phyloP scores from a whole-genome alignment of 345 rosid species.

The Erucastrum elatum region DNA sequence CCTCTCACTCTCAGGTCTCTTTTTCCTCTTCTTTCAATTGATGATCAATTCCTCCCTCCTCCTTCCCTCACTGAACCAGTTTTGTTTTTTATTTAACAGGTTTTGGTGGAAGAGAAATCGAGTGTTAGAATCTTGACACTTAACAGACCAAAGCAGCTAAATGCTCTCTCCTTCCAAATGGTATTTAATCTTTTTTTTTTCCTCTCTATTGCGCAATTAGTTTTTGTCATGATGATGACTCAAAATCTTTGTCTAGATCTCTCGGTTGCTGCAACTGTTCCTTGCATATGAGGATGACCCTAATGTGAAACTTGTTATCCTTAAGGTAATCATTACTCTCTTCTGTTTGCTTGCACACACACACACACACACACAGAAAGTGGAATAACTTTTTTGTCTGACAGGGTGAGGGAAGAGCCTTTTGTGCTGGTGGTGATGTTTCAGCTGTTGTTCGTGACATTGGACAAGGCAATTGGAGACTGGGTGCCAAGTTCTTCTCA shows the following conservation, averaged over 20 bases:
- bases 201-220: background rate
- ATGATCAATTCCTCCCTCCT: background rate
- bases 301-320: slow-evolving; percentile 60
- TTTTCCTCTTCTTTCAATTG: background rate
- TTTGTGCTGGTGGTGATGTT: slow-evolving; percentile 86
- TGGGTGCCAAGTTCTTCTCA: slow-evolving; percentile 48
- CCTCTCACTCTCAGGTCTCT: slow-evolving; percentile 24
- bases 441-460: slow-evolving; percentile 55
- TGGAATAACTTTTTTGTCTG: background rate
- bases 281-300: slow-evolving; percentile 59
- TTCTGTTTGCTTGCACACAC: background rate
- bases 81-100: slow-evolving; percentile 39
- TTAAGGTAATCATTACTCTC: slow-evolving; percentile 56
- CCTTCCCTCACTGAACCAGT: background rate
- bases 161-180: slow-evolving; percentile 67
- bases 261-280: slow-evolving; percentile 61
- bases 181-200: slow-evolving; percentile 33
- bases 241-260: slow-evolving; percentile 43
- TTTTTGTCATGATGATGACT: background rate
- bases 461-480: slow-evolving; percentile 56
- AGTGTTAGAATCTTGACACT: slow-evolving; percentile 57
- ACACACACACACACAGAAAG: background rate
- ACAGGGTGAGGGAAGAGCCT: slow-evolving; percentile 81
- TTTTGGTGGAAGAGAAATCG: slow-evolving; percentile 60
- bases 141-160: slow-evolving; percentile 73